Conservation (phyloP, 129 eudicot species). For the Pittosporum tobira region DNA sequence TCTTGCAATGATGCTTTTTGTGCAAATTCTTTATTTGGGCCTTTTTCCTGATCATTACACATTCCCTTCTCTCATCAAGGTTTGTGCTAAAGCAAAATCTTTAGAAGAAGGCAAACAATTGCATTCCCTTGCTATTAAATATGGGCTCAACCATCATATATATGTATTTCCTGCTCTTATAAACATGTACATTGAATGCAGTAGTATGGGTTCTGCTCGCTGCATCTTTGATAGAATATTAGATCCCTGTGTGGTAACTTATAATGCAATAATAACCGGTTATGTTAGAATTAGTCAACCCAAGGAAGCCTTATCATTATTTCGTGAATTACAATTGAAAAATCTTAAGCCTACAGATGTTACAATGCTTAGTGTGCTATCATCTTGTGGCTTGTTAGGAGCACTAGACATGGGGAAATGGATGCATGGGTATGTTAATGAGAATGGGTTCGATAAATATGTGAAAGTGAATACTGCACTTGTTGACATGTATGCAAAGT, state of each 20-base stretch:
- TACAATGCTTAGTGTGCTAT: slow-evolving; percentile 39
- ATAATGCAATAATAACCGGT: slow-evolving; percentile 40
- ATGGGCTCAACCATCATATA: slow-evolving; percentile 17
- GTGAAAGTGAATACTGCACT: slow-evolving; percentile 40
- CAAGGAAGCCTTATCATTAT: slow-evolving; percentile 23
- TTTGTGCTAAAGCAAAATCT: slow-evolving; percentile 28
- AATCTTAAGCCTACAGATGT: slow-evolving; percentile 30
- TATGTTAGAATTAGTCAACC: slow-evolving; percentile 29
- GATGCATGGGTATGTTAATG: slow-evolving; percentile 36
- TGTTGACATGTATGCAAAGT: slow-evolving; percentile 42
- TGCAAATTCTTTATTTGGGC: slow-evolving; percentile 8
- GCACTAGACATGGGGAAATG: slow-evolving; percentile 43
- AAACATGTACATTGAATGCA: slow-evolving; percentile 36
- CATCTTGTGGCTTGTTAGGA: slow-evolving; percentile 34
- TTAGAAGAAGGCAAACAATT: slow-evolving; percentile 41
- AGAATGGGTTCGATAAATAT: slow-evolving; percentile 28
- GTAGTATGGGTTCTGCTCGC: slow-evolving; percentile 25
- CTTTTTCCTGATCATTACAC: slow-evolving; percentile 32
- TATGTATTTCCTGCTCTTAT: slow-evolving; percentile 37
- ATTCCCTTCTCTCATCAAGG: slow-evolving; percentile 41
- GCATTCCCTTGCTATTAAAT: slow-evolving; percentile 33
- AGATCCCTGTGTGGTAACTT: slow-evolving; percentile 37
- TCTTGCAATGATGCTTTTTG: slow-evolving; percentile 18
- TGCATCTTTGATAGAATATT: slow-evolving; percentile 24
- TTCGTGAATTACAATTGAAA: slow-evolving; percentile 26